phyloP scores from a whole-genome alignment of 2,329 filamentous ascomycete genomes.

The Trichoderma asperellum region DNA sequence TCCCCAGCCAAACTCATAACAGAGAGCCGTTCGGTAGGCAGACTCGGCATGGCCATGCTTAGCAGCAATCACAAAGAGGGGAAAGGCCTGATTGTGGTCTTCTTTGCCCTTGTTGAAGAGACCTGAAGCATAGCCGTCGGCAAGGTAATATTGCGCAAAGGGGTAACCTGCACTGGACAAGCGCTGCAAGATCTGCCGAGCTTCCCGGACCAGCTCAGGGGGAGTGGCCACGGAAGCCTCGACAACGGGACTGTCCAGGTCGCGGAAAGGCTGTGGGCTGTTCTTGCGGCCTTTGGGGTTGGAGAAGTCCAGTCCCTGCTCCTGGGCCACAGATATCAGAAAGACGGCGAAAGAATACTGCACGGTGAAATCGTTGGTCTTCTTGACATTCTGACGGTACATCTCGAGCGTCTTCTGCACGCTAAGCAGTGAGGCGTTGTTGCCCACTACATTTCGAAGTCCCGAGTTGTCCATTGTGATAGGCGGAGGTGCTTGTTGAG shows the following conservation, averaged over 20 bases:
- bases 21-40: constrained; percentile 87
- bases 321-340: constrained; percentile 85
- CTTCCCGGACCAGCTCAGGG: constrained; percentile 78
- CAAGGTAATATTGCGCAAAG: constrained; percentile 97
- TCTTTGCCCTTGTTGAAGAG: constrained; percentile 93
- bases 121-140: constrained; percentile 90
- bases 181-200: constrained; percentile 84
- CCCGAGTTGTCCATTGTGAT: constrained; percentile 78
- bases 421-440: constrained; percentile 87
- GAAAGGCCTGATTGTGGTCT: constrained; percentile 89
- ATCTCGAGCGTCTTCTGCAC: constrained; percentile 95
- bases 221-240: constrained; percentile 57
- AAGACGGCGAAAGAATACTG: constrained; percentile 98
- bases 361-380: constrained; percentile 85
- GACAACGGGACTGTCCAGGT: constrained; percentile 51
- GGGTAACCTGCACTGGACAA: constrained; percentile 88
- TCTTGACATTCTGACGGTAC: constrained; percentile 97
- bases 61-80: constrained; percentile 87
- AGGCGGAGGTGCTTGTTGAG: constrained; percentile 72
- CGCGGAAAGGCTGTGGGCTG: constrained; percentile 52
- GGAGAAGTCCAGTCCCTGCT: constrained; percentile 64
- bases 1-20: constrained; percentile 98
- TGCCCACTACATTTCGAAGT: constrained; percentile 77
- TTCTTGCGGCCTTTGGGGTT: constrained; percentile 51
- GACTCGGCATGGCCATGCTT: constrained; percentile 98